Base-by-base conservation (phyloP, 352 stramenopile species). In the Phytopythium aichiense region DNA sequence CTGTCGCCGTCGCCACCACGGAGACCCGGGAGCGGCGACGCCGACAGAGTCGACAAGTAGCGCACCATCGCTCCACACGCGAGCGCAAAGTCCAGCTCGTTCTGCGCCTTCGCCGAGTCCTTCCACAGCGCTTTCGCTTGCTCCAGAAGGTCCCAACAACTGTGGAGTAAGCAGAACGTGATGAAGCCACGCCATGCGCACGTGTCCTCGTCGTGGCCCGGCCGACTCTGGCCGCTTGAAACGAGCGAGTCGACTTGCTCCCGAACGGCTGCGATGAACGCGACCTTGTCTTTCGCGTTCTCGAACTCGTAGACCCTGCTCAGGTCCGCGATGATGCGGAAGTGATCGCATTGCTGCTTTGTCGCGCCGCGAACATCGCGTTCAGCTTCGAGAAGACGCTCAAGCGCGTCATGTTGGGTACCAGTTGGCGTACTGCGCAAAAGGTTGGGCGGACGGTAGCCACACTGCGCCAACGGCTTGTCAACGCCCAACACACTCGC, bases 131-230 rank as follows among this genome's bases (percentile, higher is more conserved):
- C n/a, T 18, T 64, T 70, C 65, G 75, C 88, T 25, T 84, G 67
- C 16, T 65, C 65, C 1, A 92, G 64, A 7, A 76, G 63, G 37
- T 86, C 73, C 77, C 80, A 90, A 43, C 68, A 83, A 35, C 72
- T 79, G 61, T 90, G 73, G 7, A 71, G 63, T 45, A 77, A 65
- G 54, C 76, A 84, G 60, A 89, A 88, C 16, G 67, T 69, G 20
- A 89, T 64, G 20, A 92, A 45, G 58, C 84, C 84, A 35, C 62
- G 73, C 51, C 68, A 79, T 37, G 61, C 23, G 16, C 28, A 51
- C 23, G 38, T 38, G 38, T 50, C 42, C 15, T 37, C 55, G 12
- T 54, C 35, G n/a, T 25, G 37, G 58, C 40, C 23, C 58, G 61
- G 40, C 8, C 38, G 56, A 54, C 40, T 43, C 22, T 68, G 42